Conservation (phyloP, 441 rosid species). For the Mallotus repandus region DNA sequence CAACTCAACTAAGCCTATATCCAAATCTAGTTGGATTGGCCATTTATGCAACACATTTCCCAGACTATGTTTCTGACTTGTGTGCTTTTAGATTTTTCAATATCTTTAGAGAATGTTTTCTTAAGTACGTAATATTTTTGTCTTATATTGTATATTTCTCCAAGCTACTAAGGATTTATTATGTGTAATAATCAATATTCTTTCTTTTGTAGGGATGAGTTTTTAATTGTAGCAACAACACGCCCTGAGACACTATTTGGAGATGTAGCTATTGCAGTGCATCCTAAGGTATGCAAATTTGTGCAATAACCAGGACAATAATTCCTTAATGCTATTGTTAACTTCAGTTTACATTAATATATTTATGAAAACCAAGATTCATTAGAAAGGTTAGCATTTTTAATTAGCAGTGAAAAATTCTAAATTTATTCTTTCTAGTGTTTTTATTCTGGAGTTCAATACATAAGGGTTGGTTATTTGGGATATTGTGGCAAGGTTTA, state of each 20-base stretch:
- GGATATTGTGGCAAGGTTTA: neutral
- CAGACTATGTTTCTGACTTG: no score
- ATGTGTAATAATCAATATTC: constrained; percentile 13
- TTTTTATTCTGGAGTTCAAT: constrained; percentile 1
- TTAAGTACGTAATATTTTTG: no score
- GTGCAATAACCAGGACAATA: neutral
- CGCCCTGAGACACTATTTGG: constrained; percentile 98
- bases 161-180: neutral
- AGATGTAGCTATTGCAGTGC: constrained; percentile 93
- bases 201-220: constrained; percentile 66
- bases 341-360: neutral
- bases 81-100: no score
- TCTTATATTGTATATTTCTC: neutral
- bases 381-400: neutral
- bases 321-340: neutral
- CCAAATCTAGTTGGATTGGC: no score
- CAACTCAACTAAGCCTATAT: no score
- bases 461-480: neutral
- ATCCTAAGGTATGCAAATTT: constrained; percentile 63
- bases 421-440: neutral
- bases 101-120: no score
- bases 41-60: no score
- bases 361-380: neutral
- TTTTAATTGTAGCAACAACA: constrained; percentile 88
- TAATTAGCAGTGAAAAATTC: neutral